Evolutionary conservation across 768 basidiomycete genomes (phyloP).

Genomic region (Fomitopsis serialis): DNA sequence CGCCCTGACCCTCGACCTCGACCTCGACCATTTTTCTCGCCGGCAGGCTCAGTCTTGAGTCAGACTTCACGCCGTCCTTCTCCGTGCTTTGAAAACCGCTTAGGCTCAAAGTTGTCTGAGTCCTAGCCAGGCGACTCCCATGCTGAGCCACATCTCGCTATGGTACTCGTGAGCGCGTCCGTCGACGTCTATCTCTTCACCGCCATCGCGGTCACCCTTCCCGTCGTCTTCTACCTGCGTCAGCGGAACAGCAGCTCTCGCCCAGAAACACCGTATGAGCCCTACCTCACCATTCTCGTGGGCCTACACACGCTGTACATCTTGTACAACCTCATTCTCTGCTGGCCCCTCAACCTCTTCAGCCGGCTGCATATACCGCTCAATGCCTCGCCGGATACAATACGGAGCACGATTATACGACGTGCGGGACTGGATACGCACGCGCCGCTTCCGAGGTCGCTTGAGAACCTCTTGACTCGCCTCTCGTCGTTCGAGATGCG

Average conservation of each 20-base stretch:
- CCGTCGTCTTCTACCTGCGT: constrained; percentile 12
- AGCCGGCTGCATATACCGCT: constrained; percentile 47
- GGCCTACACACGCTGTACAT: constrained; percentile 47
- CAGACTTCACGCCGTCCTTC: too few relatives aligned
- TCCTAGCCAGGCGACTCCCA: not conserved
- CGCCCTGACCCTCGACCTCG: too few relatives aligned
- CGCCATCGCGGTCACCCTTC: constrained; percentile 8
- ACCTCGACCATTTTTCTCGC: too few relatives aligned
- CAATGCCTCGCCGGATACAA: constrained; percentile 45
- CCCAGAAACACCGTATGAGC: constrained; percentile 16
- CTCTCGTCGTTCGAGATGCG: constrained; percentile 55
- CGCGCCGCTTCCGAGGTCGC: constrained; percentile 34
- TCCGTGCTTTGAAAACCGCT: too few relatives aligned
- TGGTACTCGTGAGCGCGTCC: constrained; percentile 23
- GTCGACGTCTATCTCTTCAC: constrained; percentile 20
- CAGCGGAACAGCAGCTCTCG: constrained; percentile 4
- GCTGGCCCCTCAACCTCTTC: constrained; percentile 60
- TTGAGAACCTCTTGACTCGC: constrained; percentile 49
- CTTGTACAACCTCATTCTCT: constrained; percentile 39
- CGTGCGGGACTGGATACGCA: constrained; percentile 28
- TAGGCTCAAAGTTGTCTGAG: too few relatives aligned
- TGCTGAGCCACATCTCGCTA: constrained; percentile 1
- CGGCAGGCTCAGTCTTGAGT: too few relatives aligned
- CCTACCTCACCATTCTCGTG: constrained; percentile 32
- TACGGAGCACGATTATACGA: constrained; percentile 41